phyloP scores from a whole-genome alignment of 495 filamentous ascomycete species.

The Cercophora samala region DNA sequence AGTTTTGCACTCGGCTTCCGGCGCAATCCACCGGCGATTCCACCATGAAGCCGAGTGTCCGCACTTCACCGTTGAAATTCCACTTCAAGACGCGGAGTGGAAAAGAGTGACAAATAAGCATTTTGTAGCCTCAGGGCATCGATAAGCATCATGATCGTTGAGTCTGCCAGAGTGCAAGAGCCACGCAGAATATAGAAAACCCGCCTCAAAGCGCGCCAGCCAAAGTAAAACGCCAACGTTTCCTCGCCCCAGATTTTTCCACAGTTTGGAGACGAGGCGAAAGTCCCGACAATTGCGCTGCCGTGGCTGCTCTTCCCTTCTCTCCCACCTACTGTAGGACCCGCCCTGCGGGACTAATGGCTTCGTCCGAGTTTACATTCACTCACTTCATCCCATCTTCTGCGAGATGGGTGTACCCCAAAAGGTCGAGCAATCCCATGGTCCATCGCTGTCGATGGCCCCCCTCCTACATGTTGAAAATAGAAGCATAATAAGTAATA shows the following conservation, averaged over 20 bases:
- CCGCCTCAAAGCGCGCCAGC: background rate
- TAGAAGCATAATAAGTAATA: background rate
- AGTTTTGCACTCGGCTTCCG: conserved; percentile 23
- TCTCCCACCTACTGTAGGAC: background rate
- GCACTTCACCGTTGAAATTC: background rate
- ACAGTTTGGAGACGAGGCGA: background rate
- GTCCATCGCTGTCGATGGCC: background rate
- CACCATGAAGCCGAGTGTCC: background rate
- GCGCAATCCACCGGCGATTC: background rate
- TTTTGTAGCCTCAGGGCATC: background rate
- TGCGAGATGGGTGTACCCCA: background rate
- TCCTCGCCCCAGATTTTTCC: background rate
- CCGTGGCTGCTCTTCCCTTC: background rate
- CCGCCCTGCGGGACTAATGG: background rate
- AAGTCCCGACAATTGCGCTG: conserved; percentile 16
- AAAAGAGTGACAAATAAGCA: background rate
- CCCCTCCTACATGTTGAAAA: background rate
- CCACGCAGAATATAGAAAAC: background rate
- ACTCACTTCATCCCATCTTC: background rate
- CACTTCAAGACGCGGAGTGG: background rate
- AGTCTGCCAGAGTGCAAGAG: background rate
- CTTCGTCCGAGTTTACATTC: conserved; percentile 7
- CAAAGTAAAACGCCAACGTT: conserved; percentile 11
- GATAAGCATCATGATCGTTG: background rate
- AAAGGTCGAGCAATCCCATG: background rate